Evolutionary conservation across 306 rosid species (phyloP).

Genomic region (Rosa chinensis): DNA sequence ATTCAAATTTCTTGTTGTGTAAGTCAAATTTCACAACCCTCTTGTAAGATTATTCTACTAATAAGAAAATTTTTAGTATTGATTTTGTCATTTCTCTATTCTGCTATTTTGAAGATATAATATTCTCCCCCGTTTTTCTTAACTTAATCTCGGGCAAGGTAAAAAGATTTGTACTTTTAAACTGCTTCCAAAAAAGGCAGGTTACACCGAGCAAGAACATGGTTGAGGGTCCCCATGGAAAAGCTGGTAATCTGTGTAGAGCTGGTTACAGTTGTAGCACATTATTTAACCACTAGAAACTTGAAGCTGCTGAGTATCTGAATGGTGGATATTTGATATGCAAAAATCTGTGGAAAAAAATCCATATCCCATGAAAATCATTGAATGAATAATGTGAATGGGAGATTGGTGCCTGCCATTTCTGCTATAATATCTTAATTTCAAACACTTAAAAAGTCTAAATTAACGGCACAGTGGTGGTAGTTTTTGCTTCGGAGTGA

Average conservation of each 20-base stretch:
- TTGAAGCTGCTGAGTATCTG: slow-evolving; percentile 1
- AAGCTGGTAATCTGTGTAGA: not conserved
- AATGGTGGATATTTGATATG: not conserved
- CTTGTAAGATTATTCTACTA: slow-evolving; percentile 9
- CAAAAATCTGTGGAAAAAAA: not conserved
- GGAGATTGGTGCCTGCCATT: not conserved
- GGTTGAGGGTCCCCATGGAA: slow-evolving; percentile 1
- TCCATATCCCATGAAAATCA: not conserved
- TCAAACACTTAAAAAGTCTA: not conserved
- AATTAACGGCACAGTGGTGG: not conserved
- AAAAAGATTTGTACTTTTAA: not conserved
- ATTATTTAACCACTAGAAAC: not conserved
- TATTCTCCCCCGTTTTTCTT: not conserved
- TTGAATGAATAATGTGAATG: slow-evolving; percentile 6
- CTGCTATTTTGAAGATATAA: not conserved
- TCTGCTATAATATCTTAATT: not conserved
- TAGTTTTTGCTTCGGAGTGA: slow-evolving; percentile 25
- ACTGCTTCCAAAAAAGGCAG: not conserved
- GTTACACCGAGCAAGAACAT: not conserved
- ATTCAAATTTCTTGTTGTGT: not conserved
- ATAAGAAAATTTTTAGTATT: not conserved
- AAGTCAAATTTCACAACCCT: slow-evolving; percentile 1
- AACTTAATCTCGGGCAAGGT: not conserved
- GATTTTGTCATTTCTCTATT: not conserved
- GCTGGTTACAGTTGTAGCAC: slow-evolving; percentile 31